These are phyloP conservation scores for Paecilomyces formosus DNA, from an alignment of 2,329 filamentous ascomycete species.

Conservation along the genomic window DNA sequence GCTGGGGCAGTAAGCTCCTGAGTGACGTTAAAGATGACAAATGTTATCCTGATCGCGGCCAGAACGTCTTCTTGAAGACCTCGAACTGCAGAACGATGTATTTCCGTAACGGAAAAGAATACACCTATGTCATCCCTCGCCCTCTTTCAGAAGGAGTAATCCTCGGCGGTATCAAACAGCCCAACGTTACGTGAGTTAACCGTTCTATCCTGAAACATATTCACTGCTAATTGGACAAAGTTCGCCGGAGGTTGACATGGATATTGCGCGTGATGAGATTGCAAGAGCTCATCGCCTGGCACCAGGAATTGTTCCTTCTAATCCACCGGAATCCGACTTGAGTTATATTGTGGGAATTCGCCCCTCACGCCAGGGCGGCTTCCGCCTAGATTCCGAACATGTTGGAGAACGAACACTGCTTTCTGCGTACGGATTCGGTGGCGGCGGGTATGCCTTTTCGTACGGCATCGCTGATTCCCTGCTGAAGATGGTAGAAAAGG, in stretches of 20 bases:
- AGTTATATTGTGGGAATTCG: constrained; percentile 31
- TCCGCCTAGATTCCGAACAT: constrained; percentile 24
- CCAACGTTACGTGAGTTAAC: constrained; percentile 20
- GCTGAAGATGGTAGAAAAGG: constrained; percentile 26
- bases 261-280: constrained; percentile 31
- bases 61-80: constrained; percentile 29
- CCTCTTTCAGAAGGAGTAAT: constrained; percentile 25
- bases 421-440: constrained; percentile 32
- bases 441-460: constrained; percentile 31
- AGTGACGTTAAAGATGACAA: constrained; percentile 26
- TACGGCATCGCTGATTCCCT: constrained; percentile 29
- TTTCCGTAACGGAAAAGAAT: constrained; percentile 30
- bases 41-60: constrained; percentile 29
- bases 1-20: constrained; percentile 26
- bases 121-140: constrained; percentile 32
- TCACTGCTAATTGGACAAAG: constrained; percentile 9
- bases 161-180: constrained; percentile 28
- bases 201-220: not conserved
- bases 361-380: constrained; percentile 25
- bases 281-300: constrained; percentile 31
- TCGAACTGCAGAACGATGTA: constrained; percentile 22
- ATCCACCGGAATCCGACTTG: constrained; percentile 18
- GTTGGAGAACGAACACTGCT: constrained; percentile 18
- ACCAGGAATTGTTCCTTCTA: constrained; percentile 25
- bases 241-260: constrained; percentile 27